Evolutionary conservation across 306 rosid genomes (phyloP).

Genomic region (Canavalia ensiformis): DNA sequence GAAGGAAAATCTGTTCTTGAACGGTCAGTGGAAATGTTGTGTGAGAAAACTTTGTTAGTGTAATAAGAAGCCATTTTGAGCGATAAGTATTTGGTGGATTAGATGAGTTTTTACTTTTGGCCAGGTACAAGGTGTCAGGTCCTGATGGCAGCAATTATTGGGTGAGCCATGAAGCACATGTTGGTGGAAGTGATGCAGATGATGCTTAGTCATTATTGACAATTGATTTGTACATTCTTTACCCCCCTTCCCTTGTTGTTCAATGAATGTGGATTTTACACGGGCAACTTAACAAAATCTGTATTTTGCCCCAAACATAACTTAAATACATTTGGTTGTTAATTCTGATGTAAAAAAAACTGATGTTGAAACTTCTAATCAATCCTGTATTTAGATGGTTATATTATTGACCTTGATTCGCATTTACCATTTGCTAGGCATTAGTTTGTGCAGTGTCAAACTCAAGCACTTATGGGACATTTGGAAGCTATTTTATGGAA

Average conservation of each 20-base stretch:
- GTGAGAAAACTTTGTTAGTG: constrained; percentile 46
- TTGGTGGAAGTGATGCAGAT: constrained; percentile 94
- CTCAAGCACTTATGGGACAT: neutral
- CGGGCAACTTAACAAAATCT: constrained; percentile 51
- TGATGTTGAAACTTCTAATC: constrained; percentile 40
- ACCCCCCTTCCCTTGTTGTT: constrained; percentile 46
- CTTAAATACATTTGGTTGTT: constrained; percentile 50
- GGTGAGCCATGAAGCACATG: constrained; percentile 77
- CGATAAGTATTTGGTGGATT: constrained; percentile 8
- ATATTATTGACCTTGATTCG: constrained; percentile 3
- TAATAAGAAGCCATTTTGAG: constrained; percentile 34
- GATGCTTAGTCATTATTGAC: constrained; percentile 65
- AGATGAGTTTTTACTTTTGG: constrained; percentile 54
- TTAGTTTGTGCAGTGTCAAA: constrained; percentile 2
- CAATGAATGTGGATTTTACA: constrained; percentile 53
- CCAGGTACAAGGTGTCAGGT: constrained; percentile 83
- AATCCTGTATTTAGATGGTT: constrained; percentile 23
- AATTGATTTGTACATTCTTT: constrained; percentile 80
- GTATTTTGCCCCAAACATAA: constrained; percentile 48
- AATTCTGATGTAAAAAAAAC: constrained; percentile 52
- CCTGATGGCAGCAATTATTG: constrained; percentile 90
- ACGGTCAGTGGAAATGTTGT: constrained; percentile 67
- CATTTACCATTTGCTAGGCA: neutral
- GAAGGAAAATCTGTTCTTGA: constrained; percentile 82
- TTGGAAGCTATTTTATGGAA: neutral